Base-by-base conservation (phyloP, 2,329 filamentous ascomycete genomes). In the Magnaporthiopsis rhizophila region DNA sequence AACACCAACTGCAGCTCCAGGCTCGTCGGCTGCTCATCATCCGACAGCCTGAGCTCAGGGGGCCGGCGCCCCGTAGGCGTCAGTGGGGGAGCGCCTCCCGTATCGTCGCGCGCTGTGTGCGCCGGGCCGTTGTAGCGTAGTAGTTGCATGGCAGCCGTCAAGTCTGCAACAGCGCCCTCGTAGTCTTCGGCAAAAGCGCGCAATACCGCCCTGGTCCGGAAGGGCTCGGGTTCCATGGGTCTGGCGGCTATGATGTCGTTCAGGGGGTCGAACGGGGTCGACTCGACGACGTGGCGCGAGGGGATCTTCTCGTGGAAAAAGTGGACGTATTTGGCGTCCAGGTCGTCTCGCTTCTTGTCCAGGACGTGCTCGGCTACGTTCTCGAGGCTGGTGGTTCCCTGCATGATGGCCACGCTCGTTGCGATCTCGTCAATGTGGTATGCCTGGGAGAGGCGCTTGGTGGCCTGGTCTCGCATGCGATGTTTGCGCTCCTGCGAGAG, bases 271-370 rank as follows among this genome's bases (percentile, higher is more conserved):
- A 93, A 75, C 67, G 85, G 88, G 11, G 90, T 93, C 69, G 83
- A 87, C 70, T 91, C 85, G 50, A 87, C 89, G 73, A 95, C 79
- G 72, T 89, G 86, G 58, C 89, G 80, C 57, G 86, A 89, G 1
- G 90, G 89, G 32, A 95, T 93, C 82, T 94, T 95, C 76, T 96
- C 90, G 76, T 94, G 90, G 74, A 96, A 96, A 77, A 94, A 95
- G 73, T 95, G 89, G n/a, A 95, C 91, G 72, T 95, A 95, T 74
- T 89, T 89, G 34, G 90, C 91, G 71, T 95, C 89, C 58, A 81
- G 76, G 71, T 92, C 87, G 62, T 81, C 74, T n/a, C 85, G 80
- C 66, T 85, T 87, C 66, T 90, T 82, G 73, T 90, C 86, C 66
- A 95, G 76, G 38, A 96, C 91, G 66, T 89, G 79, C 7, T 83